These are phyloP conservation scores for Aspergillus cavernicola DNA, from an alignment of 495 filamentous ascomycete genomes.

Conservation along the genomic window DNA sequence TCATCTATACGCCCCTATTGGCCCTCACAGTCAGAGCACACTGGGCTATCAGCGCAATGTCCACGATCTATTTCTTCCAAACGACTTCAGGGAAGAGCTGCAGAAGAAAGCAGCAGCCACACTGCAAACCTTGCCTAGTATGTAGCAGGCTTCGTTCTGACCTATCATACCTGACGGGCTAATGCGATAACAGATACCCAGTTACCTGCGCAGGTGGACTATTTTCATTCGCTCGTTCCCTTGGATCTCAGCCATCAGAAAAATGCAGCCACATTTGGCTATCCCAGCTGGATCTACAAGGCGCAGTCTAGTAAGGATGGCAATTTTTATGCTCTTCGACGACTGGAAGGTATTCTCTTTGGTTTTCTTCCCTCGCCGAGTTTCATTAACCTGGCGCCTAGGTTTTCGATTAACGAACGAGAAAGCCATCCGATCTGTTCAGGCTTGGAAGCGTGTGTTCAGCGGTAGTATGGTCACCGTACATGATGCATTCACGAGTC, in stretches of 20 bases:
- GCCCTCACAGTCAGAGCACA: slow-evolving; percentile 74
- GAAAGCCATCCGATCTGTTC: slow-evolving; percentile 76
- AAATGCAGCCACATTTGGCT: slow-evolving; percentile 72
- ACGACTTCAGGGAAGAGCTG: slow-evolving; percentile 77
- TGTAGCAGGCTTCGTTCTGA: slow-evolving; percentile 19
- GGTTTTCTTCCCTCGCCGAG: slow-evolving; percentile 16
- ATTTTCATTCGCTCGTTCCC: slow-evolving; percentile 88
- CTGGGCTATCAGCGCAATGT: slow-evolving; percentile 77
- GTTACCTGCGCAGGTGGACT: slow-evolving; percentile 70
- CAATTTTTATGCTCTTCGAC: slow-evolving; percentile 73
- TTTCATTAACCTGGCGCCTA: slow-evolving; percentile 14
- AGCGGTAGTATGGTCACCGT: slow-evolving; percentile 81
- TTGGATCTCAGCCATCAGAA: slow-evolving; percentile 78
- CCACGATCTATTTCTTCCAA: slow-evolving; percentile 87
- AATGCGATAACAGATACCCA: slow-evolving; percentile 52
- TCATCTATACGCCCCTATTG: slow-evolving; percentile 86
- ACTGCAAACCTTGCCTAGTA: slow-evolving; percentile 79
- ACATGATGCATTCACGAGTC: slow-evolving; percentile 89
- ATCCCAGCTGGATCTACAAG: slow-evolving; percentile 91
- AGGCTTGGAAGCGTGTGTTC: slow-evolving; percentile 85
- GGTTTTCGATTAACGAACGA: slow-evolving; percentile 82
- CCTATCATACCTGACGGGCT: too few relatives aligned
- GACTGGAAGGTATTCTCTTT: slow-evolving; percentile 66
- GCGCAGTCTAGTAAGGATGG: slow-evolving; percentile 87
- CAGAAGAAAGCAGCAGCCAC: slow-evolving; percentile 85